These are phyloP conservation scores for Colletotrichum lindemuthianum DNA, from an alignment of 2,329 filamentous ascomycete genomes.

Conservation along the genomic window DNA sequence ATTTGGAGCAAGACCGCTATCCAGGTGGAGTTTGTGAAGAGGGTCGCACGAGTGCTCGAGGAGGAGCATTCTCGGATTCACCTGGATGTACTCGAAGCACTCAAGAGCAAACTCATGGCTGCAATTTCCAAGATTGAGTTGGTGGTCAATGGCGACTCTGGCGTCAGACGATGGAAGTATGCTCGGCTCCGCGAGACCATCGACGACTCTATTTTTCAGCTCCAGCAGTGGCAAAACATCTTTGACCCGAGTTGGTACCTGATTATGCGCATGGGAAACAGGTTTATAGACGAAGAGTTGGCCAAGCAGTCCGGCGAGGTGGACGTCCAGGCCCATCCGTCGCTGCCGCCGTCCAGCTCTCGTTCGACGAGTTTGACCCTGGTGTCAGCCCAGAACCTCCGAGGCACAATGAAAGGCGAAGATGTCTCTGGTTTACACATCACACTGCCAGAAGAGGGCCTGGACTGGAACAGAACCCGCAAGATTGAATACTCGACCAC, in stretches of 20 bases:
- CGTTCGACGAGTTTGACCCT: not conserved
- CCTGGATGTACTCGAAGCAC: not conserved
- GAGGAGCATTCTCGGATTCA: not conserved
- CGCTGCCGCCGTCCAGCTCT: not conserved
- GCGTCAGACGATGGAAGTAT: not conserved
- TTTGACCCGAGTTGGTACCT: slow-evolving; percentile 9
- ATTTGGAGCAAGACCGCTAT: slow-evolving; percentile 1
- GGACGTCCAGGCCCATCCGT: not conserved
- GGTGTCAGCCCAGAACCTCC: not conserved
- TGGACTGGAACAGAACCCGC: not conserved
- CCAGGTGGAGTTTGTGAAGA: not conserved
- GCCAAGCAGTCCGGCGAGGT: not conserved
- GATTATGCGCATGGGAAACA: slow-evolving; percentile 2
- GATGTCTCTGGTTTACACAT: not conserved
- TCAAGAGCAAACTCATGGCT: not conserved
- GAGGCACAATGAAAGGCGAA: not conserved
- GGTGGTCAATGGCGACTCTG: not conserved
- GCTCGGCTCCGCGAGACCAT: not conserved
- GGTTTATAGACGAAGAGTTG: not conserved
- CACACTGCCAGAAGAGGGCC: slow-evolving; percentile 3
- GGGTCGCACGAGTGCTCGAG: not conserved
- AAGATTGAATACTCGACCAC: not conserved
- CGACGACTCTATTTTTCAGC: not conserved
- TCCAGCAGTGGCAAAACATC: not conserved
- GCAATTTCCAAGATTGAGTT: not conserved